A percentile compares a stretch with the other conserved stretches of the same genome.
Evolutionary conservation across 805 yeast genomes (phyloP).

Genomic region (Clavispora carvajalis): DNA sequence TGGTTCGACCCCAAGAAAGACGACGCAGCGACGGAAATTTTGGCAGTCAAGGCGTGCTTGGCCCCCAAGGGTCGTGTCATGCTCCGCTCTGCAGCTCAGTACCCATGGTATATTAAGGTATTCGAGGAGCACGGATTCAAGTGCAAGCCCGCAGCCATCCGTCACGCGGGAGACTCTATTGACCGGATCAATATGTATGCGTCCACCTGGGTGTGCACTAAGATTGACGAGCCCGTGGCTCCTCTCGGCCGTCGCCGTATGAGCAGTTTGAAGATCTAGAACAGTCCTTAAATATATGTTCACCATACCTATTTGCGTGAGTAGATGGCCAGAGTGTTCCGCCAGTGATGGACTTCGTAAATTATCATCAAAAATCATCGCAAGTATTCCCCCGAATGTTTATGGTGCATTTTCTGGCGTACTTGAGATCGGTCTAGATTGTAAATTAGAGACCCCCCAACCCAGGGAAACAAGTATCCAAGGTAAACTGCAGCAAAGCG

Average conservation of each 20-base stretch:
- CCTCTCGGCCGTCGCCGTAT: constrained; percentile 35
- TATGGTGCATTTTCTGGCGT: too few relatives aligned
- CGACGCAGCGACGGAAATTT: constrained; percentile 63
- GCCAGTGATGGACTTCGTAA: too few relatives aligned
- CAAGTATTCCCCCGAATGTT: too few relatives aligned
- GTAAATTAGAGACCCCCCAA: too few relatives aligned
- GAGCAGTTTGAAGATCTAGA: constrained; percentile 36
- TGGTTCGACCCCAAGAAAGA: constrained; percentile 70
- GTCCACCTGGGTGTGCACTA: constrained; percentile 80
- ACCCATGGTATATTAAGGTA: constrained; percentile 73
- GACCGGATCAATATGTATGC: constrained; percentile 87
- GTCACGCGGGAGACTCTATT: constrained; percentile 59
- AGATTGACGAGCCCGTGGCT: constrained; percentile 18
- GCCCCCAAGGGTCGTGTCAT: constrained; percentile 67
- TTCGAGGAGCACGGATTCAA: constrained; percentile 65
- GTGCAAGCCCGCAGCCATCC: constrained; percentile 65
- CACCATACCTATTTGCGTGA: too few relatives aligned
- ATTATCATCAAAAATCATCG: too few relatives aligned
- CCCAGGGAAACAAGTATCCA: too few relatives aligned
- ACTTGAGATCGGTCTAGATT: too few relatives aligned
- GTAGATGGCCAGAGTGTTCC: too few relatives aligned
- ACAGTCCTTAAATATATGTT: too few relatives aligned
- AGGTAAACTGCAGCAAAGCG: too few relatives aligned
- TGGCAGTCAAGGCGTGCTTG: constrained; percentile 57
- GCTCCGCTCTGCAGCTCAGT: constrained; percentile 66